These are phyloP conservation scores for Grosmannia serpens DNA, from an alignment of 2,329 filamentous ascomycete genomes.

Conservation along the genomic window DNA sequence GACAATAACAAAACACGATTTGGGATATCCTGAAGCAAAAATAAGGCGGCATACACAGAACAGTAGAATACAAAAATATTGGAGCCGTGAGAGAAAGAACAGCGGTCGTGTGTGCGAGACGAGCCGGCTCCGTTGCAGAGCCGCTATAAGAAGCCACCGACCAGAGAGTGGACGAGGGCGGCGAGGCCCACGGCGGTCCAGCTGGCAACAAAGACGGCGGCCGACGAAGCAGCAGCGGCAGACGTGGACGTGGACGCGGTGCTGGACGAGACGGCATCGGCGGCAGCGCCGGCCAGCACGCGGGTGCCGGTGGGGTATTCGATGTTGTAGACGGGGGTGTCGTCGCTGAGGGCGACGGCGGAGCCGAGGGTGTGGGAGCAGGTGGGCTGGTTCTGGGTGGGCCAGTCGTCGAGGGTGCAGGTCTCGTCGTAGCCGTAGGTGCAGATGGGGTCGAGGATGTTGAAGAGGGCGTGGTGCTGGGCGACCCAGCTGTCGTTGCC, in stretches of 20 bases:
- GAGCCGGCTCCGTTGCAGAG: too few species aligned
- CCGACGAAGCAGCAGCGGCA: not conserved
- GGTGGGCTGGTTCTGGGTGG: conserved; percentile 29
- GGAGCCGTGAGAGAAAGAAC: not conserved
- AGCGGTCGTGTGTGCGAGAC: too few species aligned
- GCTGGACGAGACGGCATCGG: not conserved
- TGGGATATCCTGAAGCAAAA: too few species aligned
- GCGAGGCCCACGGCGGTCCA: not conserved
- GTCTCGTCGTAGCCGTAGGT: conserved; percentile 32
- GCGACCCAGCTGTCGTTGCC: conserved; percentile 31
- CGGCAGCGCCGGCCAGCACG: conserved; percentile 20
- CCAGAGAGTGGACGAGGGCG: not conserved
- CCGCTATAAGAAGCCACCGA: not conserved
- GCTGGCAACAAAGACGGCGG: not conserved
- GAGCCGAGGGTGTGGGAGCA: conserved; percentile 31
- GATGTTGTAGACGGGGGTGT: conserved; percentile 33
- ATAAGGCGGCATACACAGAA: too few species aligned
- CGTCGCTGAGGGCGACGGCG: conserved; percentile 22
- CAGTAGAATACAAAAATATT: too few species aligned
- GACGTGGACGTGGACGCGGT: not conserved
- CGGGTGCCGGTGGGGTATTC: conserved; percentile 31
- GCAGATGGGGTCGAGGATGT: conserved; percentile 38
- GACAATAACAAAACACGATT: too few species aligned
- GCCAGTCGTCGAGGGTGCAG: conserved; percentile 33
- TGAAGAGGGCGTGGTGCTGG: conserved; percentile 35